These are phyloP conservation scores for Phytophthora lateralis DNA, from an alignment of 352 stramenopile genomes.

Conservation along the genomic window DNA sequence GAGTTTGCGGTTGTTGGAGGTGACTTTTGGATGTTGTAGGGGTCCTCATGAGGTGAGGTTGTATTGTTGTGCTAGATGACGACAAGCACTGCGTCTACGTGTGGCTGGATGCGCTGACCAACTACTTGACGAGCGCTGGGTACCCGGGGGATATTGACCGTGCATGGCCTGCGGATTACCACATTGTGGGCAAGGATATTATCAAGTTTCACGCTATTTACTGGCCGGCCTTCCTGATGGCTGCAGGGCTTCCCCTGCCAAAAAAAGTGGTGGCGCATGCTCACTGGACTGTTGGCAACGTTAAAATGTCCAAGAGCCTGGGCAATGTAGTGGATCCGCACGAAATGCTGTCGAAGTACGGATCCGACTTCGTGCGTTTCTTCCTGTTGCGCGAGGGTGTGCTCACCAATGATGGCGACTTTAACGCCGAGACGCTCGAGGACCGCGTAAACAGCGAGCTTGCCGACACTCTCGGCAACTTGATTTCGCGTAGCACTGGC, in stretches of 20 bases:
- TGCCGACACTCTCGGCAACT: slow-evolving; percentile 91
- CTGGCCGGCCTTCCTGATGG: slow-evolving; percentile 98
- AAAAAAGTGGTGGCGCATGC: slow-evolving; percentile 97
- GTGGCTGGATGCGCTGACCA: slow-evolving; percentile 98
- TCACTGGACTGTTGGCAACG: slow-evolving; percentile 98
- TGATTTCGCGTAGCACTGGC: slow-evolving; percentile 77
- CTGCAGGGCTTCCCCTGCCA: slow-evolving; percentile 90
- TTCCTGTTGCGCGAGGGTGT: slow-evolving; percentile 91
- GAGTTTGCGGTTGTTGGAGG: not conserved
- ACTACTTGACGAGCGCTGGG: slow-evolving; percentile 97
- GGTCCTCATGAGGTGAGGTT: slow-evolving; percentile 4
- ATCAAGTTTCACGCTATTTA: slow-evolving; percentile 99
- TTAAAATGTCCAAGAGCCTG: slow-evolving; percentile 99
- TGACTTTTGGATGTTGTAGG: not conserved
- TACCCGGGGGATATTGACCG: slow-evolving; percentile 75
- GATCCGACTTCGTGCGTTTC: slow-evolving; percentile 95
- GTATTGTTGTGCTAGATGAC: slow-evolving; percentile 44
- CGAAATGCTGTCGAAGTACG: slow-evolving; percentile 91
- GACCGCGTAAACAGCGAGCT: slow-evolving; percentile 97
- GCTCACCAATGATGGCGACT: slow-evolving; percentile 95
- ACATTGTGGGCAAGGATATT: slow-evolving; percentile 99
- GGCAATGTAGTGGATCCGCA: slow-evolving; percentile 98
- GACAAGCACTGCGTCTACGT: slow-evolving; percentile 98
- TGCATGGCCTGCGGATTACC: slow-evolving; percentile 79
- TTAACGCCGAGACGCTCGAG: slow-evolving; percentile 85